A percentile compares a stretch with the other conserved stretches of the same genome.
Conservation (phyloP, 2,329 filamentous ascomycete genomes). For the Trichoderma polysporum region DNA sequence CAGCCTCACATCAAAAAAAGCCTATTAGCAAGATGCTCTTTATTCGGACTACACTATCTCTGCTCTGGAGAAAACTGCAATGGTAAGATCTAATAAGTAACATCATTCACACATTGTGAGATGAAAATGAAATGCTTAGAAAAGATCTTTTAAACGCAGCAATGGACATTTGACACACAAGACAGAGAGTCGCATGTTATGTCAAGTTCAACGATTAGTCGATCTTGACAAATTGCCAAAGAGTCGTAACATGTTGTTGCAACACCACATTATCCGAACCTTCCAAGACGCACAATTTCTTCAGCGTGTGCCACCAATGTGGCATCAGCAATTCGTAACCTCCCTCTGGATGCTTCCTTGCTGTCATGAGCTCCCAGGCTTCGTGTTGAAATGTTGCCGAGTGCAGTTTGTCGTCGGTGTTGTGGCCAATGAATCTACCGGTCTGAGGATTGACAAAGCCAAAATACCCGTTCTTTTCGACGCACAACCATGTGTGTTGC, state of each 20-base stretch:
- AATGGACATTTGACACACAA: background rate
- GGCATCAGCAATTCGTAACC: constrained; percentile 22
- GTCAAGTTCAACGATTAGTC: background rate
- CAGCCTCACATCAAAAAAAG: background rate
- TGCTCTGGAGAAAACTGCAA: background rate
- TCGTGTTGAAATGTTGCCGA: background rate
- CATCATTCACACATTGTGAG: background rate
- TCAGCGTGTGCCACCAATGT: constrained; percentile 18
- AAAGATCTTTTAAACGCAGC: background rate
- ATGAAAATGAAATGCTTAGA: background rate
- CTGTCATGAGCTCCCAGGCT: constrained; percentile 11
- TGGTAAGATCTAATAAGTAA: background rate
- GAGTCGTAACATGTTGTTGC: constrained; percentile 12
- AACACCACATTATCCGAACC: background rate
- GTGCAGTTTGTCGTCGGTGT: background rate
- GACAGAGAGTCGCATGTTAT: background rate
- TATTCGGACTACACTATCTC: background rate
- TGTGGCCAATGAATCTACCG: constrained; percentile 21
- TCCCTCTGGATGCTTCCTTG: constrained; percentile 16
- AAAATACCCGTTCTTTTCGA: constrained; percentile 21
- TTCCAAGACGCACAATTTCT: background rate
- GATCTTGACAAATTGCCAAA: constrained; percentile 21
- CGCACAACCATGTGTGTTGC: constrained; percentile 15
- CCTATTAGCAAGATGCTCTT: background rate
- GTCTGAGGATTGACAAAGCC: constrained; percentile 17